Evolutionary conservation across 2,329 filamentous ascomycete species (phyloP), one percentile per base, ranked within the genome.

Genomic region (Fusarium avenaceum): DNA sequence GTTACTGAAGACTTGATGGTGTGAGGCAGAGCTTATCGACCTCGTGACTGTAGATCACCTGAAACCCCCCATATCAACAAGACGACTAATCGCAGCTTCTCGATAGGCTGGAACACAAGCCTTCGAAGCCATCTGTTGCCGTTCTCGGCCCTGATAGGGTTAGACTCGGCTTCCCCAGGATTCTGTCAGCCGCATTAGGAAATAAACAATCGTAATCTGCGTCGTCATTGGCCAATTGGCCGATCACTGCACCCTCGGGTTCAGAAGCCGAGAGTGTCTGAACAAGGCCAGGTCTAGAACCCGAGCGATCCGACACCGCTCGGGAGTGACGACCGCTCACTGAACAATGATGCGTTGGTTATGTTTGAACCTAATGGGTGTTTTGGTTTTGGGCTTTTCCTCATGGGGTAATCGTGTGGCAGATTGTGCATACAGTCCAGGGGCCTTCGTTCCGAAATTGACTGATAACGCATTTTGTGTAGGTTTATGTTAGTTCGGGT

Each of bases 41-140:
- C 40, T 15, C 42, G 55, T 57, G 55, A 57, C 40, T 24, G 48
- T 30, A 44, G 40, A 57, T 57, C 48, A 45, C n/a, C 32, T 32
- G 11, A 15, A 54, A 32, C 14, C 7, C n/a, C 20, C 8, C 20
- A 22, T 22, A 40, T 20, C 48, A 13, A 30, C 22, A 30, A 30
- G 38, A 38, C 47, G 19, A 19, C 24, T 20, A 57, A 57, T 57
- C 48, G 39, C 17, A 30, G n/a, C 17, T 6, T 2, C n/a, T 28
- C 19, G 19, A 57, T 57, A 53, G 55, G 55, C 32, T 43, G 39
- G 28, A 53, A 42, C 38, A 45, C 39, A 35, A 19, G 24, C 30
- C 17, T 15, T 19, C 14, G 20, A 38, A 19, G 33, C 26, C 24
- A 24, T 51, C 43, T 26, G 24, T 24, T 43, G 28, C 22, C 33